These are phyloP conservation scores for Ogataea nitratoaversa DNA, from an alignment of 805 yeast species.

Conservation along the genomic window DNA sequence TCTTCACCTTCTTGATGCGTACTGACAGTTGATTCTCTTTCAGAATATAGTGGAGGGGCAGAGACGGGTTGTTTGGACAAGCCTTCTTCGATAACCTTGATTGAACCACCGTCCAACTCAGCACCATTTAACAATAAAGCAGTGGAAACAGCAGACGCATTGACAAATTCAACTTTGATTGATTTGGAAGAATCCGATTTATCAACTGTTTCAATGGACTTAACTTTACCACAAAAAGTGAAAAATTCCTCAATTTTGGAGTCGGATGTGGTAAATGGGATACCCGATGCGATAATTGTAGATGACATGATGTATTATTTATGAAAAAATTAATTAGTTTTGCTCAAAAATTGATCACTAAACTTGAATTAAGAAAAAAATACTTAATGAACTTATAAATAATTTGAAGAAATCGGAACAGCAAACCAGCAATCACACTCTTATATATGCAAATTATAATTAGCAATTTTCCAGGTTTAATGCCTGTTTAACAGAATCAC, in stretches of 20 bases:
- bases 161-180: constrained; percentile 51
- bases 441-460: too few relatives aligned
- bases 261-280: constrained; percentile 46
- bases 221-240: constrained; percentile 65
- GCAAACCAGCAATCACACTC: too few relatives aligned
- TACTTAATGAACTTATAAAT: too few relatives aligned
- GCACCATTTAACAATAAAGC: constrained; percentile 72
- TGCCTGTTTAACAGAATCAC: too few relatives aligned
- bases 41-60: constrained; percentile 12
- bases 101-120: constrained; percentile 57
- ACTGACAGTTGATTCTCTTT: constrained; percentile 3
- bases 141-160: constrained; percentile 60
- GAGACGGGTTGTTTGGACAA: constrained; percentile 21
- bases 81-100: constrained; percentile 40
- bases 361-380: too few relatives aligned
- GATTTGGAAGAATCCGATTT: constrained; percentile 31
- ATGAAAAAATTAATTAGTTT: too few relatives aligned
- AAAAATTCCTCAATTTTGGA: constrained; percentile 62
- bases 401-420: too few relatives aligned
- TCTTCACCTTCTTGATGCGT: constrained; percentile 35
- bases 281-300: constrained; percentile 51
- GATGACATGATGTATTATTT: constrained; percentile 29
- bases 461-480: too few relatives aligned
- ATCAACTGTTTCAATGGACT: constrained; percentile 29
- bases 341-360: too few relatives aligned